phyloP scores from a whole-genome alignment of 805 yeast genomes.

The Starmerella gropengiesseri region DNA sequence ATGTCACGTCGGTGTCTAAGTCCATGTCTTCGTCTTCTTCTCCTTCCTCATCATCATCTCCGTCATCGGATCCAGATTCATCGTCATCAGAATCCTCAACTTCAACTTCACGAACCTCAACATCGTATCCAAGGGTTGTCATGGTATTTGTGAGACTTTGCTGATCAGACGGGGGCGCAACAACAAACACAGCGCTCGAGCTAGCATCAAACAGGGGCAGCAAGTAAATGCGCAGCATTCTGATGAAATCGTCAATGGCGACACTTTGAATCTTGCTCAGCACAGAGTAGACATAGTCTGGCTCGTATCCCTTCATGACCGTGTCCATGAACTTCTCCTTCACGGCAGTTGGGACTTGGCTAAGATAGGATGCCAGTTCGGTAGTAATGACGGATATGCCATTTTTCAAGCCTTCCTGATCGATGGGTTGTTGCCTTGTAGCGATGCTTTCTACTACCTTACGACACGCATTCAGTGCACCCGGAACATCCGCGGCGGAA shows the following conservation, averaged over 20 bases:
- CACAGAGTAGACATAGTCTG: constrained; percentile 45
- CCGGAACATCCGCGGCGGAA: constrained; percentile 72
- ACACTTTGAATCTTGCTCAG: constrained; percentile 42
- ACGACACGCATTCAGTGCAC: constrained; percentile 52
- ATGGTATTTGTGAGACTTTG: constrained; percentile 41
- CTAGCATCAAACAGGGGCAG: constrained; percentile 50
- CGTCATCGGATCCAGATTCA: neutral
- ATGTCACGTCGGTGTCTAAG: neutral
- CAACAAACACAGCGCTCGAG: constrained; percentile 51
- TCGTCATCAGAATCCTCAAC: constrained; percentile 19
- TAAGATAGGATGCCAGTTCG: constrained; percentile 54
- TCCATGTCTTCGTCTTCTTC: neutral
- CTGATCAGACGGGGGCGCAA: constrained; percentile 59
- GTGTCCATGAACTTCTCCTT: constrained; percentile 53
- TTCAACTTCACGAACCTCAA: constrained; percentile 45
- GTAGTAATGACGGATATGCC: constrained; percentile 69
- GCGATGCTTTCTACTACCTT: constrained; percentile 53
- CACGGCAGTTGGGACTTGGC: constrained; percentile 58
- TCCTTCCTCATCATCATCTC: neutral
- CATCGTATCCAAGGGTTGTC: constrained; percentile 45
- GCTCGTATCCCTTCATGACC: constrained; percentile 59
- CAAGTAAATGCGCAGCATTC: constrained; percentile 46
- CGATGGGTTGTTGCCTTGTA: constrained; percentile 44
- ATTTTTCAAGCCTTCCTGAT: constrained; percentile 51
- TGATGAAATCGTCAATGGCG: constrained; percentile 40